A percentile compares a stretch with the other conserved stretches of the same genome.
These are phyloP conservation scores for Polygonum maritimum DNA, from an alignment of 148 eudicot genomes.

Conservation along the genomic window DNA sequence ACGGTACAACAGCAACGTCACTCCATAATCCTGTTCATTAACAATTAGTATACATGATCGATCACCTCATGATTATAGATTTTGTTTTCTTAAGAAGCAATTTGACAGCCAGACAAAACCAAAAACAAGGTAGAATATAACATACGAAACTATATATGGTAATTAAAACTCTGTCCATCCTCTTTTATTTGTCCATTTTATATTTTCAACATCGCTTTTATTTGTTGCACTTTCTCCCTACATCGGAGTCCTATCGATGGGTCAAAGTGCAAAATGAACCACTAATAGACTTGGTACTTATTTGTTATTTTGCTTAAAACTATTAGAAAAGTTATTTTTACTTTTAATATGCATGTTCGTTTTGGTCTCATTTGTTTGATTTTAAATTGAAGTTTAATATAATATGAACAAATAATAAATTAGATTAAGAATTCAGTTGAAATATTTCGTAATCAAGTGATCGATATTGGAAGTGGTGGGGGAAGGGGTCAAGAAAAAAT, in stretches of 20 bases:
- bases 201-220: too few species aligned
- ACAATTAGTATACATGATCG: background rate
- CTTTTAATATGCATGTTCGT: background rate
- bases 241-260: too few species aligned
- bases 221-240: too few species aligned
- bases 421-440: background rate
- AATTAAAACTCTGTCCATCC: too few species aligned
- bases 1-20: conserved; percentile 43
- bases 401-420: background rate
- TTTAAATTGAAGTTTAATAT: background rate
- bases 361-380: background rate
- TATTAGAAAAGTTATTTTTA: background rate
- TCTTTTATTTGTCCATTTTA: too few species aligned
- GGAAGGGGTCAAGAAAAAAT: background rate
- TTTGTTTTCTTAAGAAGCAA: background rate
- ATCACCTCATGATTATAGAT: background rate
- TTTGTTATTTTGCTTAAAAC: too few species aligned
- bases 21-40: conserved; percentile 52
- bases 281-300: too few species aligned
- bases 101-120: too few species aligned
- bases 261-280: too few species aligned
- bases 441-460: background rate
- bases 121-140: too few species aligned
- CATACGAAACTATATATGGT: too few species aligned
- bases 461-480: background rate